Base-by-base conservation (phyloP, 2,329 filamentous ascomycete species). In the Monosporascus ibericus region DNA sequence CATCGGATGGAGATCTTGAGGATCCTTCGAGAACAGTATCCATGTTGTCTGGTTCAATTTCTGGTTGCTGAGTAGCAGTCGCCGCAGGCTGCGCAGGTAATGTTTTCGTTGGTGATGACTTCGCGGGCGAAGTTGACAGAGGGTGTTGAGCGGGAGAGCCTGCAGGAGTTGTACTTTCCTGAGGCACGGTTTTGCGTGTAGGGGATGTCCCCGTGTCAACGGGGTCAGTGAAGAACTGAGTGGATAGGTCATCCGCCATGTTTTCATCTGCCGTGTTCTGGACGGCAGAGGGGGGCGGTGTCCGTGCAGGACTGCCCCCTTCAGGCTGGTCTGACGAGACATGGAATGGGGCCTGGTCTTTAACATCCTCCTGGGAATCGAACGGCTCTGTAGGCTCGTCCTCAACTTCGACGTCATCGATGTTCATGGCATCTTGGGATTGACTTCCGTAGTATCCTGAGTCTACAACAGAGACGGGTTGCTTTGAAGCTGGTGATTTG, bases 371-470 rank as follows among this genome's bases (percentile, higher is more conserved):
- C 42, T 57, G 54, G 40, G 55, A 55, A 47, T 57, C 63, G 38
- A 63, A 62, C 22, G 58, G 55, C 30, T 59, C 53, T 18, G 63
- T 66, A 30, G 55, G 24, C 34, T 58, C 56, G 40, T 66, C 64
- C 5, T 59, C 55, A 17, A 52, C 49, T 8, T 55, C 22, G n/a
- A 34, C 36, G 17, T 63, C 54, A 30, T 68, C 65, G n/a, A 66
- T 20, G 8, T 76, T 72, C 68, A 78, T 72, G n/a, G 71, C 72
- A 51, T 84, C 78, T 50, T 79, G 75, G 3, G 75, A 73, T 60
- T 85, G 82, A 60, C 84, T 87, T 47, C 85, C 86, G 70, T 88
- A 83, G 62, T 89, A 90, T 27, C 87, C 86, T 36, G 87, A 90
- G 60, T 90, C 86, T 1, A 74, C 70, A 46, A 73, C 64, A 20